Percentiles rank a stretch among this genome's conserved stretches.
phyloP scores from a whole-genome alignment of 495 filamentous ascomycete species.

The Aspergillus biplanus region DNA sequence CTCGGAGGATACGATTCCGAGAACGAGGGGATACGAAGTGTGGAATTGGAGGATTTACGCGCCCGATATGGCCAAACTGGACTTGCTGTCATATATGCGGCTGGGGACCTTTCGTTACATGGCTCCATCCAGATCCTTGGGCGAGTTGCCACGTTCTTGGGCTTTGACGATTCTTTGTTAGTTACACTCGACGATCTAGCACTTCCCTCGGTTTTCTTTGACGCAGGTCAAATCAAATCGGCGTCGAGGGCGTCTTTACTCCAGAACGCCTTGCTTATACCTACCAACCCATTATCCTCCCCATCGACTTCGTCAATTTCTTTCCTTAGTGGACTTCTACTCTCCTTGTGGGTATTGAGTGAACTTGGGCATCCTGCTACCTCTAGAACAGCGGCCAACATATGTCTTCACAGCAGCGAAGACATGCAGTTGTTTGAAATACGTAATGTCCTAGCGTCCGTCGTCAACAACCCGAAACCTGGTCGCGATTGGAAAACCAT shows the following conservation, averaged over 20 bases:
- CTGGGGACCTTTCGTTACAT: constrained; percentile 62
- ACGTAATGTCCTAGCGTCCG: constrained; percentile 60
- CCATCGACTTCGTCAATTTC: constrained; percentile 62
- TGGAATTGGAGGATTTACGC: constrained; percentile 57
- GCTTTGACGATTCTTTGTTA: constrained; percentile 56
- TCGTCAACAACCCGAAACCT: constrained; percentile 56
- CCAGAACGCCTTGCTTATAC: constrained; percentile 59
- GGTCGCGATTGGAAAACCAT: constrained; percentile 69
- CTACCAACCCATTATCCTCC: constrained; percentile 67
- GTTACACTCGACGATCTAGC: constrained; percentile 30
- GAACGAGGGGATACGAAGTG: constrained; percentile 50
- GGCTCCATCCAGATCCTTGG: constrained; percentile 64
- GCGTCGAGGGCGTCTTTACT: constrained; percentile 51
- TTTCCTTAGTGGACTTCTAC: constrained; percentile 68
- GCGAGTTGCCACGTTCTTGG: constrained; percentile 62
- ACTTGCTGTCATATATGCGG: constrained; percentile 73
- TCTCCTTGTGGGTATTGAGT: constrained; percentile 68
- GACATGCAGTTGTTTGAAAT: constrained; percentile 70
- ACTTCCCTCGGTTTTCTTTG: constrained; percentile 39
- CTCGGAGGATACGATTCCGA: constrained; percentile 67
- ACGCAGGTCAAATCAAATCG: constrained; percentile 43
- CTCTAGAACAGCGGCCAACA: constrained; percentile 53
- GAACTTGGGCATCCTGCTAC: constrained; percentile 62
- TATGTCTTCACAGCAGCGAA: constrained; percentile 49
- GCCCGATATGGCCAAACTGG: constrained; percentile 71